These are phyloP conservation scores for Tricholoma bakamatsutake DNA, from an alignment of 768 basidiomycete species.

Conservation along the genomic window DNA sequence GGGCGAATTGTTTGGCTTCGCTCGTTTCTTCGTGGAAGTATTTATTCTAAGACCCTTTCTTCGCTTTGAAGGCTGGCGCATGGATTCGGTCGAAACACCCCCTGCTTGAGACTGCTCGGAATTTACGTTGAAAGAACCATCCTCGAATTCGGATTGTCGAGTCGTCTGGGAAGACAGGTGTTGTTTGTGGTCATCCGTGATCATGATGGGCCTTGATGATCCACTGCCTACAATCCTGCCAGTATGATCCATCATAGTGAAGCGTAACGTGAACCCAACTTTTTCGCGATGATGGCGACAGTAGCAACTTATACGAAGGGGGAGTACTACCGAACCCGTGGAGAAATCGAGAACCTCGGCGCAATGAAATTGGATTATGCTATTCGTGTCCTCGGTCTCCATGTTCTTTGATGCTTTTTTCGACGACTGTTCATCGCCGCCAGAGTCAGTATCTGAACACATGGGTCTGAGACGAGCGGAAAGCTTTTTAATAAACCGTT, in stretches of 20 bases:
- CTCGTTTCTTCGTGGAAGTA: conserved; percentile 43
- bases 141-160: conserved; percentile 25
- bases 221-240: conserved; percentile 82
- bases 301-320: conserved; percentile 95
- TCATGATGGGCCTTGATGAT: conserved; percentile 88
- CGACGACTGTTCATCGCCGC: conserved; percentile 35
- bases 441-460: conserved; percentile 69
- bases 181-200: conserved; percentile 96
- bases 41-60: conserved; percentile 33
- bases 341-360: conserved; percentile 85
- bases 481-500: conserved; percentile 84
- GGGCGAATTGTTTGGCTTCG: conserved; percentile 63
- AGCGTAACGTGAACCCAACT: conserved; percentile 86
- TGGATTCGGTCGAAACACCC: conserved; percentile 20
- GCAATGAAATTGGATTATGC: conserved; percentile 96
- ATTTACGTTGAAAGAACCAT: conserved; percentile 31
- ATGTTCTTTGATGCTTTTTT: conserved; percentile 39
- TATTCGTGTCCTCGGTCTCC: conserved; percentile 61
- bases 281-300: conserved; percentile 98
- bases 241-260: conserved; percentile 76
- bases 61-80: conserved; percentile 42
- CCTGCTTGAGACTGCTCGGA: conserved; percentile 46
- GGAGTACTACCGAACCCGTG: conserved; percentile 87
- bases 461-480: conserved; percentile 80
- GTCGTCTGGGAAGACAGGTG: conserved; percentile 20